Evolutionary conservation across 1,284 basidiomycete genomes (phyloP).

Genomic region (Amylostereum chailletii): DNA sequence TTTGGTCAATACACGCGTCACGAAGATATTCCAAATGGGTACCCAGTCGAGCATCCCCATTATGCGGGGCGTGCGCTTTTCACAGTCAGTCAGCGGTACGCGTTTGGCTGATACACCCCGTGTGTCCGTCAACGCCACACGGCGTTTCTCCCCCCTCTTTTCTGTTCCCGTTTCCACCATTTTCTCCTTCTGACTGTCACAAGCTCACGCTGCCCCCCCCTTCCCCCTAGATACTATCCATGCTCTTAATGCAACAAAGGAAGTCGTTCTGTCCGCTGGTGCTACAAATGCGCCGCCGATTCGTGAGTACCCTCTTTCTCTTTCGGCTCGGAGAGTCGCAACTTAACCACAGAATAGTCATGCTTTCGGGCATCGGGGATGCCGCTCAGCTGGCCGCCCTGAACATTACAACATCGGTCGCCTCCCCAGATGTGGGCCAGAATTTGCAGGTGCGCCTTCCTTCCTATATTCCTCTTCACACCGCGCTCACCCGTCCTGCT

Average conservation of each 20-base stretch:
- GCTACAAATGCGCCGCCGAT: slow-evolving; percentile 32
- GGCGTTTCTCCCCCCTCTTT: neutral
- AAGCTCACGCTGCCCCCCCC: slow-evolving; percentile 1
- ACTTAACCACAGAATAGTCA: slow-evolving; percentile 11
- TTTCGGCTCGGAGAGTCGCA: too few species aligned
- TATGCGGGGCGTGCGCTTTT: slow-evolving; percentile 15
- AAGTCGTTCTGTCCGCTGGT: slow-evolving; percentile 38
- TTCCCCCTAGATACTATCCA: slow-evolving; percentile 6
- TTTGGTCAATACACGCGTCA: slow-evolving; percentile 7
- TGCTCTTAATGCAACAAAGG: slow-evolving; percentile 24
- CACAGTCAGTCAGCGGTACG: slow-evolving; percentile 14
- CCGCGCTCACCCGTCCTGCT: too few species aligned
- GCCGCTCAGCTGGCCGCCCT: slow-evolving; percentile 16
- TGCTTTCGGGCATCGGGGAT: slow-evolving; percentile 36
- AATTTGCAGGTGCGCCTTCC: slow-evolving; percentile 20
- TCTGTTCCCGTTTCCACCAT: neutral
- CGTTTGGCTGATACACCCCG: too few species aligned
- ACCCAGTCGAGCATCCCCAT: neutral
- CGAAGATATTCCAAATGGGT: slow-evolving; percentile 3
- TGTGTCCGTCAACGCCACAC: too few species aligned
- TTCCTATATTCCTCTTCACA: too few species aligned
- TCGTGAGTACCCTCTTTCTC: slow-evolving; percentile 1
- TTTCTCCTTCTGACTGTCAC: neutral
- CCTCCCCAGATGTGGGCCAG: slow-evolving; percentile 30
- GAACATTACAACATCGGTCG: slow-evolving; percentile 19